phyloP scores from a whole-genome alignment of 2,329 filamentous ascomycete genomes.

The Clarireedia sp. region DNA sequence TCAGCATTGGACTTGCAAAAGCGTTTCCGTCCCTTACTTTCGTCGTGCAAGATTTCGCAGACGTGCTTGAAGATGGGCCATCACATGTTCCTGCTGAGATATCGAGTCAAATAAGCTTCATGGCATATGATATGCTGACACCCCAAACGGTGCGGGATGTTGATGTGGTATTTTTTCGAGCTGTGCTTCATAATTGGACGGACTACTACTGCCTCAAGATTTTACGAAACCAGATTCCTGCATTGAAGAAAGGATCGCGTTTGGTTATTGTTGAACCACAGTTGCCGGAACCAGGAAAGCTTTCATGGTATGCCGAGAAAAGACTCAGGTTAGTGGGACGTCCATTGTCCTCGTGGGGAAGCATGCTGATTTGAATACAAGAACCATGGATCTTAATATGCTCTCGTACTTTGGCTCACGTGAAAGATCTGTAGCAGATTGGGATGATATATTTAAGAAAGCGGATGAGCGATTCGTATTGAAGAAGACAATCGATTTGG shows the following conservation, averaged over 20 bases:
- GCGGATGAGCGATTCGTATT: slow-evolving; percentile 1
- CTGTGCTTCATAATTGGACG: slow-evolving; percentile 4
- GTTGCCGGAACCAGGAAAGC: not conserved
- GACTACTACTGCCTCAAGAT: slow-evolving; percentile 5
- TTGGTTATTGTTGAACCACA: not conserved
- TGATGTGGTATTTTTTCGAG: slow-evolving; percentile 2
- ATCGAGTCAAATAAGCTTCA: not conserved
- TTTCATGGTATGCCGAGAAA: not conserved
- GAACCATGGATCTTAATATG: slow-evolving; percentile 4
- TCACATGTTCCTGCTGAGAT: not conserved
- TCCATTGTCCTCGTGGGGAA: not conserved
- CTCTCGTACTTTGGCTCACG: slow-evolving; percentile 1
- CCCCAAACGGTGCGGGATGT: not conserved
- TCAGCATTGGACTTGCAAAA: slow-evolving; percentile 46
- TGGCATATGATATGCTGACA: slow-evolving; percentile 3
- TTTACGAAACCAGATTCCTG: slow-evolving; percentile 1
- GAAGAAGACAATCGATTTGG: not conserved
- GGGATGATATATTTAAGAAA: not conserved
- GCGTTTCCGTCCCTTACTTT: slow-evolving; percentile 44
- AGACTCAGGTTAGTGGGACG: not conserved
- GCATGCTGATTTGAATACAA: not conserved
- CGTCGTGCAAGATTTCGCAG: slow-evolving; percentile 46
- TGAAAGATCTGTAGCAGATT: slow-evolving; percentile 2
- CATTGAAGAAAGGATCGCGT: not conserved
- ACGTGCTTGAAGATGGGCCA: slow-evolving; percentile 31